A percentile compares a stretch with the other conserved stretches of the same genome.
Evolutionary conservation across 2,329 filamentous ascomycete genomes (phyloP).

Genomic region (Aspergillus sp.): DNA sequence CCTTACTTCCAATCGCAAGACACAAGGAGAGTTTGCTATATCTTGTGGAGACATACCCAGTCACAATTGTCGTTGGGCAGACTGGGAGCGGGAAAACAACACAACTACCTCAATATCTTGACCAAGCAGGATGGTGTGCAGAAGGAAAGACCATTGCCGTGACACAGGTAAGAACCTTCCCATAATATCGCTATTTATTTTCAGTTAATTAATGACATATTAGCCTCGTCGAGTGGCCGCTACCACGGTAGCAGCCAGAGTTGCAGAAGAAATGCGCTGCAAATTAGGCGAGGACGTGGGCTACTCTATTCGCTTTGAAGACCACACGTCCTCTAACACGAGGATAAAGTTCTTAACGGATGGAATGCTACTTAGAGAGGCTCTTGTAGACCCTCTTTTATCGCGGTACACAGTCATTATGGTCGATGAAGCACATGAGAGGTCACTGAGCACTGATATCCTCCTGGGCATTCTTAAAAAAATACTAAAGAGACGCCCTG

Average conservation of each 20-base stretch:
- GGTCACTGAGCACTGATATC: slow-evolving; percentile 89
- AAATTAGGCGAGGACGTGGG: slow-evolving; percentile 87
- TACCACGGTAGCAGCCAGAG: slow-evolving; percentile 81
- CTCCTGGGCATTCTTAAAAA: slow-evolving; percentile 89
- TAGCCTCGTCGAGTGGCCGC: slow-evolving; percentile 88
- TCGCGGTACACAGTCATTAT: slow-evolving; percentile 94
- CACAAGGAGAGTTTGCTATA: slow-evolving; percentile 80
- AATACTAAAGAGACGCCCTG: slow-evolving; percentile 74
- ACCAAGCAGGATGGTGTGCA: slow-evolving; percentile 83
- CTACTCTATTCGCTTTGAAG: slow-evolving; percentile 89
- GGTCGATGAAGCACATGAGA: slow-evolving; percentile 95
- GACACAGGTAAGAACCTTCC: slow-evolving; percentile 70
- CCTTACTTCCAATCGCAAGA: slow-evolving; percentile 81
- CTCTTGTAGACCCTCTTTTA: slow-evolving; percentile 85
- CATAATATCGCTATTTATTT: neutral
- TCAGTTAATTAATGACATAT: slow-evolving; percentile 1
- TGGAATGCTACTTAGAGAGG: slow-evolving; percentile 85
- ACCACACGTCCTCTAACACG: slow-evolving; percentile 81
- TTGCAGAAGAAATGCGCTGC: slow-evolving; percentile 85
- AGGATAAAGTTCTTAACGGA: slow-evolving; percentile 95
- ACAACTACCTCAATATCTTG: slow-evolving; percentile 88
- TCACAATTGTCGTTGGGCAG: slow-evolving; percentile 88
- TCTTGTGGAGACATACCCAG: slow-evolving; percentile 76
- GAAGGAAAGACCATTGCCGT: slow-evolving; percentile 81
- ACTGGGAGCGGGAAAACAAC: slow-evolving; percentile 96